Evolutionary conservation across 768 basidiomycete genomes (phyloP), one percentile per base, ranked within the genome.

Genomic region (Podaxis carcinomalis): DNA sequence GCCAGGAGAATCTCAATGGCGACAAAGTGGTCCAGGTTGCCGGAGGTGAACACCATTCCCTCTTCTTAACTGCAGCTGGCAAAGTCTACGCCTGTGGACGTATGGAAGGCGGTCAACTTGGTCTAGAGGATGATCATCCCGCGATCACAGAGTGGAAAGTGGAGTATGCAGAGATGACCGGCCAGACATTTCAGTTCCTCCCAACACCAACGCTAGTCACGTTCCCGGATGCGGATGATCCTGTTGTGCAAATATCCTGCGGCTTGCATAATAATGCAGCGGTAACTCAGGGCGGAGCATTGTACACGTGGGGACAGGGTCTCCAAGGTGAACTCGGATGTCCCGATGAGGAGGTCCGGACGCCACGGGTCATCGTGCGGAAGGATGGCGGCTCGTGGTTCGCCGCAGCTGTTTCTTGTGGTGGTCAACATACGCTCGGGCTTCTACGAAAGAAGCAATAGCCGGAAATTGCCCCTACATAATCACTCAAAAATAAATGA

Each of bases 21-120:
- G 86, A 84, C 54, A 75, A 75, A 1, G 83, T 93, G 51, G 75
- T 87, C 21, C 83, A 92, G 70, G 92, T 98, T 64, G 80, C 68
- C 21, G 93, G 89, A 16, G 94, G 96, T 49, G 87, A 90, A 60
- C 91, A 97, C 66, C 95, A 99, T 70, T 87, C 94, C 0, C 71
- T 98, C 51, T 98, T 99, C 81, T 78, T 94, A 65, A 90, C 95
- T 10, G 80, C 83, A 40, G 80, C 83, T 35, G 96, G 96, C 51
- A 84, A 86, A 63, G 91, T 98, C 1, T 96, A 84, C 70, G 92
- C 87, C 1, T 90, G 89, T 67, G 96, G 96, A 2, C 87, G 95
- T 39, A 86, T 84, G 49, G 92, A 95, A 65, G 86, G 85, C 39
- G 85, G 89, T 37, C 93, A 97, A 67, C 82, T 96, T 32, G 96